A percentile compares a stretch with the other conserved stretches of the same genome.
Evolutionary conservation across 2,329 filamentous ascomycete species (phyloP).

Genomic region (Diplodia intermedia): DNA sequence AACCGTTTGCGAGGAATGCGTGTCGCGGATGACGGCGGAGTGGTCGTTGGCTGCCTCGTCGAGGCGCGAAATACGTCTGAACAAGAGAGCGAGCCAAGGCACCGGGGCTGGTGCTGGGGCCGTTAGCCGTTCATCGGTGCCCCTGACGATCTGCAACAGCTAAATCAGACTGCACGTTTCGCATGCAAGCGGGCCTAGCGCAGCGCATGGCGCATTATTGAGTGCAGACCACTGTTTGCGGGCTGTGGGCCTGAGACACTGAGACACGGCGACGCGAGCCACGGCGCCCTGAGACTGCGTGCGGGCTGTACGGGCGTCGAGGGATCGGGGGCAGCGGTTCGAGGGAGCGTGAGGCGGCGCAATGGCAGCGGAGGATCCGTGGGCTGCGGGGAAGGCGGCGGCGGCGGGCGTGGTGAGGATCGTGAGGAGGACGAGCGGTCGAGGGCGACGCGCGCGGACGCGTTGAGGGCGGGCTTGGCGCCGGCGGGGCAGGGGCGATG

Average conservation of each 20-base stretch:
- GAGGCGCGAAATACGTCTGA: not conserved
- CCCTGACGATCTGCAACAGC: constrained; percentile 2
- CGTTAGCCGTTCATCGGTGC: not conserved
- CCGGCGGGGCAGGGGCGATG: no score
- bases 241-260: not conserved
- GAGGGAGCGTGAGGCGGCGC: not conserved
- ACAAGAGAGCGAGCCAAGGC: not conserved
- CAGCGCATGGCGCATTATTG: not conserved
- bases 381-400: constrained; percentile 11
- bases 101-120: not conserved
- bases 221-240: not conserved
- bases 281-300: not conserved
- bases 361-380: constrained; percentile 17
- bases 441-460: no score
- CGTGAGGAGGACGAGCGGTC: not conserved
- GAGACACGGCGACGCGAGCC: not conserved
- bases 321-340: not conserved
- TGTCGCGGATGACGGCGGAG: not conserved
- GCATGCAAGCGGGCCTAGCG: not conserved
- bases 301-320: not conserved
- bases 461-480: no score
- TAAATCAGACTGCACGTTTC: constrained; percentile 1
- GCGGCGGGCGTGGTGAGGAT: not conserved
- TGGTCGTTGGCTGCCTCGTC: not conserved
- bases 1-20: not conserved